Evolutionary conservation across 805 yeast genomes (phyloP).

Genomic region (Yamadazyma takamatsuzukensis): DNA sequence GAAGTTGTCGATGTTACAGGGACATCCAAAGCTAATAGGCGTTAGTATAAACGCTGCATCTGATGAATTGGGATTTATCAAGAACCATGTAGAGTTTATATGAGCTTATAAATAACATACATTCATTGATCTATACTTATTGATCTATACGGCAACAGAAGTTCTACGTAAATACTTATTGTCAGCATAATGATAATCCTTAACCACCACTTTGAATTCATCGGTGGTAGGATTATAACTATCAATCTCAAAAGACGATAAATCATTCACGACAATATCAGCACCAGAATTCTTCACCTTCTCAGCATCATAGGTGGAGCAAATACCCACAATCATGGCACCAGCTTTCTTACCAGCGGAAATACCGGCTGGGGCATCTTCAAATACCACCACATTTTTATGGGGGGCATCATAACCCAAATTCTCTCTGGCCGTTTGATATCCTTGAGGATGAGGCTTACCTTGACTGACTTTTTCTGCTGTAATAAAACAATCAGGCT

Average conservation of each 20-base stretch:
- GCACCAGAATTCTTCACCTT: slow-evolving; percentile 25
- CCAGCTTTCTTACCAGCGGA: slow-evolving; percentile 27
- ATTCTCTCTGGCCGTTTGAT: slow-evolving; percentile 22
- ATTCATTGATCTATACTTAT: too few relatives aligned
- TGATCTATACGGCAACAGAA: too few relatives aligned
- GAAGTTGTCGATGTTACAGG: slow-evolving; percentile 18
- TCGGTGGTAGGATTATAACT: slow-evolving; percentile 26
- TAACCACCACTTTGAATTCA: slow-evolving; percentile 30
- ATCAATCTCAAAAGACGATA: slow-evolving; percentile 22
- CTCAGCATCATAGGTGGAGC: slow-evolving; percentile 25
- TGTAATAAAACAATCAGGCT: slow-evolving; percentile 25
- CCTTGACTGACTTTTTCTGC: slow-evolving; percentile 28
- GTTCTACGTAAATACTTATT: slow-evolving; percentile 22
- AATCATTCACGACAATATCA: slow-evolving; percentile 26
- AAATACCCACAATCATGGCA: slow-evolving; percentile 27
- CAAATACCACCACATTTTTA: slow-evolving; percentile 26
- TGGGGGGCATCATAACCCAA: slow-evolving; percentile 22
- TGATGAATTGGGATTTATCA: slow-evolving; percentile 13
- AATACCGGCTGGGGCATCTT: slow-evolving; percentile 30
- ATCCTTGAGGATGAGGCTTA: slow-evolving; percentile 29
- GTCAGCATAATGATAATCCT: slow-evolving; percentile 32
- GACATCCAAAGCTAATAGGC: slow-evolving; percentile 20
- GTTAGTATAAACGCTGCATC: slow-evolving; percentile 24
- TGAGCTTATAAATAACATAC: too few relatives aligned
- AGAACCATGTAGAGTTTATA: too few relatives aligned